phyloP scores from a whole-genome alignment of 441 rosid species.

The Biscutella laevigata region DNA sequence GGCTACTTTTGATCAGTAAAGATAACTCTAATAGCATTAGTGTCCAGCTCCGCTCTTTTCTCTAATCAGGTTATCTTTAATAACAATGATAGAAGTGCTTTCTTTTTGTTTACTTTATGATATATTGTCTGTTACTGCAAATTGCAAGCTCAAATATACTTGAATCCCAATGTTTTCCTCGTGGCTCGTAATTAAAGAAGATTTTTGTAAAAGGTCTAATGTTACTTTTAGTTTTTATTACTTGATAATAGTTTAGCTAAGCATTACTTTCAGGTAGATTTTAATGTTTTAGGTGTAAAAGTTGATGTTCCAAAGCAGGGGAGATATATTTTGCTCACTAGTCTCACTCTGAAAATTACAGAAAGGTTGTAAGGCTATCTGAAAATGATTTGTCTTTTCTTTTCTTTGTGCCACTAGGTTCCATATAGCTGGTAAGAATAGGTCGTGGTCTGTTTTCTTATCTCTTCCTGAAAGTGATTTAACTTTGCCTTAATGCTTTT shows the following conservation, averaged over 20 bases:
- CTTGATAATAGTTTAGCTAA: conserved; percentile 3
- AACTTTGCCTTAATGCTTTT: conserved; percentile 21
- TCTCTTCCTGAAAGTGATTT: conserved; percentile 11
- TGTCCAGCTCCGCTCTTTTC: conserved; percentile 20
- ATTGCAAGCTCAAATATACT: conserved; percentile 24
- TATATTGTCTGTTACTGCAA: conserved; percentile 12
- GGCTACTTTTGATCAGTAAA: conserved; percentile 10
- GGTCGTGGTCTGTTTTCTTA: conserved; percentile 17
- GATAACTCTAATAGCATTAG: conserved; percentile 13
- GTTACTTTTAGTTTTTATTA: conserved; percentile 6
- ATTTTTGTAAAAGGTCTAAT: conserved; percentile 14
- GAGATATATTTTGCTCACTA: neutral
- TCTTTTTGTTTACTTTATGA: conserved; percentile 15
- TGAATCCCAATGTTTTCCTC: conserved; percentile 15
- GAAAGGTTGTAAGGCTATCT: conserved; percentile 13
- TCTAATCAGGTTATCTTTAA: conserved; percentile 3
- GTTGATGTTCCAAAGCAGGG: conserved; percentile 19
- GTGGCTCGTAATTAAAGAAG: conserved; percentile 22
- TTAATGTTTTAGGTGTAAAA: neutral
- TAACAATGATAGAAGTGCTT: neutral
- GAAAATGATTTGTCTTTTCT: conserved; percentile 19
- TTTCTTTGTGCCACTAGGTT: conserved; percentile 25
- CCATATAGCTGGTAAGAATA: conserved; percentile 26
- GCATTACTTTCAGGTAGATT: neutral
- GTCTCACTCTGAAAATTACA: conserved; percentile 22